Percentiles rank a stretch among this genome's conserved stretches.
These are phyloP conservation scores for Erigeron philadelphicus DNA, from an alignment of 140 eudicot genomes.

Conservation along the genomic window DNA sequence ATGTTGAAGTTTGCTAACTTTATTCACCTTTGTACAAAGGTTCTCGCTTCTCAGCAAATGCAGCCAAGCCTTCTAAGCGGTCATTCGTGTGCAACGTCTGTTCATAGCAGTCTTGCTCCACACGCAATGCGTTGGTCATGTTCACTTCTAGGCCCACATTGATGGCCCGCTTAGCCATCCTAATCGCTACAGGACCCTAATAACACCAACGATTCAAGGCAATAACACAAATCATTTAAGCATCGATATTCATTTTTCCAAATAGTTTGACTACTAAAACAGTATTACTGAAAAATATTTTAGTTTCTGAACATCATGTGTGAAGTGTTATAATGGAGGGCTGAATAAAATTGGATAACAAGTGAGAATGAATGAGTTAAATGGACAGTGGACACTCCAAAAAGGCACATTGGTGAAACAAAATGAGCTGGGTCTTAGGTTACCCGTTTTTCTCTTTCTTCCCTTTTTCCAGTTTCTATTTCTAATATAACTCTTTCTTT, in stretches of 20 bases:
- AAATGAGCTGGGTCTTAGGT: background rate
- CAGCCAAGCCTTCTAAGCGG: slow-evolving; percentile 86
- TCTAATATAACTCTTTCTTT: background rate
- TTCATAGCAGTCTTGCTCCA: slow-evolving; percentile 85
- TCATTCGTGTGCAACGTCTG: slow-evolving; percentile 64
- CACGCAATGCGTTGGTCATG: slow-evolving; percentile 47
- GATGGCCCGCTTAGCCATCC: slow-evolving; percentile 90
- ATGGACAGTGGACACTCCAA: background rate
- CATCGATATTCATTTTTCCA: background rate
- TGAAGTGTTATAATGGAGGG: background rate
- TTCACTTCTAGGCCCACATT: slow-evolving; percentile 63
- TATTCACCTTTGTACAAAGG: slow-evolving; percentile 72
- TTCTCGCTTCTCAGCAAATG: slow-evolving; percentile 86
- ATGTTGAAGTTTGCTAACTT: slow-evolving; percentile 5
- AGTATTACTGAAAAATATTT: background rate
- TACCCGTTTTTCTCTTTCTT: background rate
- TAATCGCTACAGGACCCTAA: slow-evolving; percentile 87
- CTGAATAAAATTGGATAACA: background rate
- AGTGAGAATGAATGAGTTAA: background rate
- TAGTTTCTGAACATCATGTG: background rate
- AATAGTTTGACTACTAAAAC: background rate
- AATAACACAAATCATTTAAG: background rate
- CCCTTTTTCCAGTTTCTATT: background rate
- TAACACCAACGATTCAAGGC: slow-evolving; percentile 10
- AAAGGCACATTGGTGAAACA: background rate